Evolutionary conservation across 768 basidiomycete genomes (phyloP), one percentile per base, ranked within the genome.

Genomic region (Boletus rubescentipes): DNA sequence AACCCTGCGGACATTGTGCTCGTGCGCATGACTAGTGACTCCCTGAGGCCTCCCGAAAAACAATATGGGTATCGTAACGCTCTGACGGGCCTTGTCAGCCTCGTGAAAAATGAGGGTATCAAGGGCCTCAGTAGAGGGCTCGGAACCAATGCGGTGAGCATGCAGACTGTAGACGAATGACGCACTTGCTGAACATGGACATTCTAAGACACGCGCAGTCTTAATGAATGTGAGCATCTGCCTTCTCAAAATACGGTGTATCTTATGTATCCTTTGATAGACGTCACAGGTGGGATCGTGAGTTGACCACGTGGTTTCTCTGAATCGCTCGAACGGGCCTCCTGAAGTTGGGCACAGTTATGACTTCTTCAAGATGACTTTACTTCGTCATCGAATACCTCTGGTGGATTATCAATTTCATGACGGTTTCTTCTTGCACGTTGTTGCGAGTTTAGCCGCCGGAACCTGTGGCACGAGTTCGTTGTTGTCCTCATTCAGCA

Each of bases 1-100:
- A 95, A 94, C 63, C 92, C 92, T 40, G 49, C 57, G 81, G 89
- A 91, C 67, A 84, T 91, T 49, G 61, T 91, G 8, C 74, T 92
- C 39, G 85, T 91, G 14, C 77, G 93, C 49, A 96, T 96, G 93
- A 92, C 91, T 23, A 93, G 89, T 60, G 93, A 96, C 68, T 79
- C 82, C 8, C 76, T 86, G 29, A 83, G 89, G 59, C 85, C 88
- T 16, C 82, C 85, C 23, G 86, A 87, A 54, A 79, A 85, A 60
- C 78, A 85, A 51, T 91, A 89, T 63, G 80, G 84, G 42, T 96
- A 96, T 69, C 75, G 79, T 20, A 91, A 94, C 67, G 91, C 84
- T n/a, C 58, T 93, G 16, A 76, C 79, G 44, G 93, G 93, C 9
- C 72, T 95, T n/a, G 58, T 80, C 8, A 76, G 66, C 57, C 77